These are phyloP conservation scores for Panicum miliaceum DNA, from an alignment of 176 grass and related monocot genomes.

Conservation along the genomic window DNA sequence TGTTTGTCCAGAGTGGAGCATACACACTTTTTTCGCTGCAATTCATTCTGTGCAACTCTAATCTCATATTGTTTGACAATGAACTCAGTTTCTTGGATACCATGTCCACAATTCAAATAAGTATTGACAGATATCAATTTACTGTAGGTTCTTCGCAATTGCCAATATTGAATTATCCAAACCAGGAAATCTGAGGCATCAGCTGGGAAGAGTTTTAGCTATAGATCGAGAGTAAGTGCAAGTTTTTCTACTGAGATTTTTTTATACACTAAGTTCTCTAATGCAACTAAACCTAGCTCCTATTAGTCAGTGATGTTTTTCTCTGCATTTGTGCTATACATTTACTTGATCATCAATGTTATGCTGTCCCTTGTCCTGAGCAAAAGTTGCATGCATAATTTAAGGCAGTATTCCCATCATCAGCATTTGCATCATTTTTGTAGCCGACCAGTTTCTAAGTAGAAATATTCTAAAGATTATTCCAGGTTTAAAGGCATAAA, in stretches of 20 bases:
- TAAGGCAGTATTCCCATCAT: background rate
- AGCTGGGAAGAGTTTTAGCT: slow-evolving; percentile 84
- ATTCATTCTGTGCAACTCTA: slow-evolving; percentile 24
- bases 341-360: background rate
- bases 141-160: slow-evolving; percentile 78
- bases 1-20: background rate
- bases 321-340: slow-evolving; percentile 8
- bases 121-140: slow-evolving; percentile 41
- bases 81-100: slow-evolving; percentile 19
- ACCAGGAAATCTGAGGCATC: slow-evolving; percentile 85
- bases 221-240: slow-evolving; percentile 83
- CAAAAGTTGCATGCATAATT: background rate
- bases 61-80: slow-evolving; percentile 28
- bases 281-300: background rate
- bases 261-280: slow-evolving; percentile 2
- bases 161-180: slow-evolving; percentile 86
- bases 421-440: slow-evolving; percentile 10
- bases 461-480: background rate
- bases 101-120: slow-evolving; percentile 32
- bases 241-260: slow-evolving; percentile 33
- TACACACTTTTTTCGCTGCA: background rate
- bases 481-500: slow-evolving; percentile 20
- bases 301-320: slow-evolving; percentile 13
- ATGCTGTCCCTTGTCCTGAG: background rate
- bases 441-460: background rate